phyloP scores from a whole-genome alignment of 225 moss, liverwort and hornwort species.

The Anthoceros angustus region DNA sequence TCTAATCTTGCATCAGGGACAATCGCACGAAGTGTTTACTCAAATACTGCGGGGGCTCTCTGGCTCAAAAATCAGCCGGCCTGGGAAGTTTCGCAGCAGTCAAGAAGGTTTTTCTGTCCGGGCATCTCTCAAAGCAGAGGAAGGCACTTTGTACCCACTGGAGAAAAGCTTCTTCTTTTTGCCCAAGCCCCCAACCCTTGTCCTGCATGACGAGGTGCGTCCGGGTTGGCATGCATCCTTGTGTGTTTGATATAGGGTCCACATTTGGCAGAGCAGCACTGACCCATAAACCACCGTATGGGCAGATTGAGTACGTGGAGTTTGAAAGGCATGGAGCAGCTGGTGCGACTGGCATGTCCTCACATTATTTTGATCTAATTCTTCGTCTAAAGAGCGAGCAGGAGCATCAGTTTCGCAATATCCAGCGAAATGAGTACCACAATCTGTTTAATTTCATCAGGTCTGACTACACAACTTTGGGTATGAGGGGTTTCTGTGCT shows the following conservation, averaged over 20 bases:
- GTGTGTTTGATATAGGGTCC: not conserved
- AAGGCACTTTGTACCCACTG: constrained; percentile 87
- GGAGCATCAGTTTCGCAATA: constrained; percentile 95
- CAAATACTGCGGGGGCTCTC: constrained; percentile 82
- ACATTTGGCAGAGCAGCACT: not conserved
- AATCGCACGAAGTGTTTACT: constrained; percentile 78
- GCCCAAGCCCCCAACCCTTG: constrained; percentile 95
- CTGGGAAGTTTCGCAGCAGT: constrained; percentile 91
- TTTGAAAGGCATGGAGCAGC: constrained; percentile 98
- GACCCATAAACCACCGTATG: no score
- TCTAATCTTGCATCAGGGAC: constrained; percentile 28
- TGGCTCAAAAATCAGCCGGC: constrained; percentile 84
- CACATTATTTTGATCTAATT: constrained; percentile 94
- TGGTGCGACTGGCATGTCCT: constrained; percentile 93
- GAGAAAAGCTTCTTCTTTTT: constrained; percentile 99
- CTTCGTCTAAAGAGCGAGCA: constrained; percentile 92
- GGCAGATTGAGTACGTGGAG: constrained; percentile 82
- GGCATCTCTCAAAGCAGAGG: constrained; percentile 90
- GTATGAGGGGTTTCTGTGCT: not conserved
- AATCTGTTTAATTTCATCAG: constrained; percentile 85
- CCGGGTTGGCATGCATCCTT: not conserved
- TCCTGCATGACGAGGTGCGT: constrained; percentile 76
- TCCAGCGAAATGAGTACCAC: constrained; percentile 90
- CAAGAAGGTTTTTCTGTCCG: constrained; percentile 79
- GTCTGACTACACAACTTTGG: constrained; percentile 8